Evolutionary conservation across 352 stramenopile genomes (phyloP), one percentile per base, ranked within the genome.

Genomic region (Phytophthora litchii): DNA sequence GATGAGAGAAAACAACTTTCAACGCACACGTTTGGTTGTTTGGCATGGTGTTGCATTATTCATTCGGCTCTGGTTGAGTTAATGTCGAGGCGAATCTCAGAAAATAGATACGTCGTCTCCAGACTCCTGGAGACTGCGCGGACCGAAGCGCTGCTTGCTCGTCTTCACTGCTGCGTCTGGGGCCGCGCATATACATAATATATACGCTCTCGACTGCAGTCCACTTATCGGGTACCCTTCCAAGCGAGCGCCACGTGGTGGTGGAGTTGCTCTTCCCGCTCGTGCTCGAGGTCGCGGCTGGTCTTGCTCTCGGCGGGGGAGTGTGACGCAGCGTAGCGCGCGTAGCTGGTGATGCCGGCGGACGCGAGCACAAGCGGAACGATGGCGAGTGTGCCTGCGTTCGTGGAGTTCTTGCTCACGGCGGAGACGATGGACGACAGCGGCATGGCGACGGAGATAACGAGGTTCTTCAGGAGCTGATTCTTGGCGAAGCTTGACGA

Each of bases 221-320:
- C 4, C 2, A 23, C 16, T 49, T 54, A 91, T 37, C 80, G 76
- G 49, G 80, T 82, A 16, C 80, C 80, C 64, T 91, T 91, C 80
- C 80, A 91, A 25, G 80, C 63, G 17, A 80, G 67, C 43, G 70
- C 74, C 23, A 88, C 78, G 62, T 91, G 80, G 37, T 88, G 76
- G 68, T 90, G 80, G 3, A 88, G 61, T 7, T 84, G 76, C 12
- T 76, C 62, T 43, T 82, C 74, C 1, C 54, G 48, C 51, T 70
- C 60, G 20, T 84, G 78, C 48, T 77, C 54, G n/a, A 54, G 29
- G 41, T 74, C 65, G 36, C 57, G 44, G 10, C 29, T 59, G 20
- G 49, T 55, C 34, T 63, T 65, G 21, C 40, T 72, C 12, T 68
- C 66, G 51, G 77, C 57, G 52, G 74, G 70, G 44, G 68, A 47